Evolutionary conservation across 257 asterid species (phyloP), one percentile per base, ranked within the genome.

Genomic region (Gynochthodes officinalis): DNA sequence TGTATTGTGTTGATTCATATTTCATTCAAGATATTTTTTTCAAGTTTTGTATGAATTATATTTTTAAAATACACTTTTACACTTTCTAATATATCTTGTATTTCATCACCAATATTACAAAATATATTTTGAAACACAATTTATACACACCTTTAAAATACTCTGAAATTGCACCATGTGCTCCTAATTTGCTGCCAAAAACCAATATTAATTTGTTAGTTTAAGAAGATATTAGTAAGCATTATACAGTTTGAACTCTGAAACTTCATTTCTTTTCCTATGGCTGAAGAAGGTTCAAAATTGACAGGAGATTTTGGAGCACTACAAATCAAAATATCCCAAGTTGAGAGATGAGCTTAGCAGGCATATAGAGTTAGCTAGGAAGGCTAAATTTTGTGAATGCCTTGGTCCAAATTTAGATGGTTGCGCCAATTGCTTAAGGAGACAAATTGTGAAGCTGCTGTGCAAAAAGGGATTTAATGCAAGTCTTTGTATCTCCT

Each of bases 241-340:
- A 32, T 0, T 7, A 21, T 8, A 11, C 30, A 37, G 3, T 2
- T 63, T 21, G 68, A 37, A 63, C 49, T 37, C 49, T 63, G 15
- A 63, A 37, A 5, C 28, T 30, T 63, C n/a, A 63, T 63, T 63
- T 21, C 27, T 61, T 7, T 61, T 28, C 19, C 37, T 9, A 42
- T 42, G 14, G 19, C 67, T 70, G 43, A 71, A 58, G 52, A 40
- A 14, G 27, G 23, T 50, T 37, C 35, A 54, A 63, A 25, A 50
- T 48, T 79, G 78, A 54, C 84, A 85, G 87, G 89, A 85, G 79
- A 82, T 85, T 37, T 67, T 85, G 80, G 84, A 80, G 30, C 85
- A 79, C 8, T 72, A 82, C 76, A 82, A 28, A 35, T 72, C 80
- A 65, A 80, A 35, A 58, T 77, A 85, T 55, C 55, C 82, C 70